Evolutionary conservation across 345 rosid genomes (phyloP).

Genomic region (Arabidopsis suecica): DNA sequence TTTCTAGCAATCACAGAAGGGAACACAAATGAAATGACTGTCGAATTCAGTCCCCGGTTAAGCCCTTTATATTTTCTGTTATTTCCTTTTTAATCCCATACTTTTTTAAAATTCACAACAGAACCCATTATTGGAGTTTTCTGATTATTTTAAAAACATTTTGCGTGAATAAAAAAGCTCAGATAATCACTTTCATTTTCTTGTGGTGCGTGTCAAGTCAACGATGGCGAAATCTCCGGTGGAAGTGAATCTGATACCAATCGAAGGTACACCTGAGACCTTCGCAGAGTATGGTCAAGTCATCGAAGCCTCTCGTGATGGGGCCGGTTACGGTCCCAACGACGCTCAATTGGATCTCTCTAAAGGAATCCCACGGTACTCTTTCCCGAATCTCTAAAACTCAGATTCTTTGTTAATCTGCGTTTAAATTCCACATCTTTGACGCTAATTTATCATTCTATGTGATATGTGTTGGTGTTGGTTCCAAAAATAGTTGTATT

Average conservation of each 20-base stretch:
- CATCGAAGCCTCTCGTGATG: conserved; percentile 62
- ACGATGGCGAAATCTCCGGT: conserved; percentile 35
- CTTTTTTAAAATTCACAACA: neutral
- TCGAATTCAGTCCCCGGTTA: neutral
- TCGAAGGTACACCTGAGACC: conserved; percentile 73
- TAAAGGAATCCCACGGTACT: conserved; percentile 73
- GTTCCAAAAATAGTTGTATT: neutral
- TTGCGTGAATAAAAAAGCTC: neutral
- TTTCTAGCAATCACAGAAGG: neutral
- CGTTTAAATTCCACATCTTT: neutral
- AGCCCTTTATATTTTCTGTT: neutral
- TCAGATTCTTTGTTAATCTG: neutral
- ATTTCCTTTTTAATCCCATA: neutral
- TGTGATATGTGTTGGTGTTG: neutral
- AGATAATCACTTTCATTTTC: neutral
- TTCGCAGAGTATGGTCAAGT: conserved; percentile 78
- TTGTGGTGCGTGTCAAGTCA: conserved; percentile 2
- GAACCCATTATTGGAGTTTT: neutral
- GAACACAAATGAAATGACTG: neutral
- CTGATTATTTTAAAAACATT: neutral
- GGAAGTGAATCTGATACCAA: conserved; percentile 56
- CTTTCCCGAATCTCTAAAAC: neutral
- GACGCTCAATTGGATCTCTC: conserved; percentile 82
- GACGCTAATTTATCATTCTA: neutral
- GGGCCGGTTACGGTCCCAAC: conserved; percentile 65